Evolutionary conservation across 495 filamentous ascomycete species (phyloP), one percentile per base, ranked within the genome.

Genomic region (Aspergillus cavernicola): DNA sequence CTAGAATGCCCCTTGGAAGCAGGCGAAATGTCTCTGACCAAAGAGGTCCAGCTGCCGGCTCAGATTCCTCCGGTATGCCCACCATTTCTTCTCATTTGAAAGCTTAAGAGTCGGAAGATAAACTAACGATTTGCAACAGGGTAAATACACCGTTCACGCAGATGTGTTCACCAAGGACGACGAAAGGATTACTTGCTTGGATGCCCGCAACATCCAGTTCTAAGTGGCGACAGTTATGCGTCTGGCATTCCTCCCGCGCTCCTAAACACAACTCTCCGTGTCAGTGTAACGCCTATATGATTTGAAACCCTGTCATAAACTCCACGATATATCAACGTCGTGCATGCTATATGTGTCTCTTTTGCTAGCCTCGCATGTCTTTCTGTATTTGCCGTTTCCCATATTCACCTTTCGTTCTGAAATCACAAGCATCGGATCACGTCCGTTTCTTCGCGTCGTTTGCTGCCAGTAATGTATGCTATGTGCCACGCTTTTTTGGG

Each of bases 81-180:
- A 35, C 5, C 10, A 32, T 13, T 20, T 15, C 13, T 40, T 11
- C 6, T 36, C 2, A 4, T 3, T 20, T n/a, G n/a, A 0, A 23
- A 41, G 16, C 12, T 33, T 22, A 33, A 6, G 10, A n/a, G 4
- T 52, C 36, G 39, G 15, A 28, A n/a, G 20, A 62, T 62, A 59
- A 56, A 18, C 42, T 38, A 6, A 18, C 11, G n/a, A 10, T 28
- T 6, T 36, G 24, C 29, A 4, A 50, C 57, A 96, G 92, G 93
- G 93, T 65, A 88, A 80, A 63, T 98, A 97, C 78, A 85, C 79
- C 24, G 93, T 97, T 35, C 68, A 81, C 12, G 93, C 92, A 38
- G 88, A 98, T 68, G 95, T 92, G 43, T 85, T 80, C 66, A 87
- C 77, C 57, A 70, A 71, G 20, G 85, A 92, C 43, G 71, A 78